These are phyloP conservation scores for Saccharomycopsis amapae DNA, from an alignment of 805 yeast genomes.

Conservation along the genomic window DNA sequence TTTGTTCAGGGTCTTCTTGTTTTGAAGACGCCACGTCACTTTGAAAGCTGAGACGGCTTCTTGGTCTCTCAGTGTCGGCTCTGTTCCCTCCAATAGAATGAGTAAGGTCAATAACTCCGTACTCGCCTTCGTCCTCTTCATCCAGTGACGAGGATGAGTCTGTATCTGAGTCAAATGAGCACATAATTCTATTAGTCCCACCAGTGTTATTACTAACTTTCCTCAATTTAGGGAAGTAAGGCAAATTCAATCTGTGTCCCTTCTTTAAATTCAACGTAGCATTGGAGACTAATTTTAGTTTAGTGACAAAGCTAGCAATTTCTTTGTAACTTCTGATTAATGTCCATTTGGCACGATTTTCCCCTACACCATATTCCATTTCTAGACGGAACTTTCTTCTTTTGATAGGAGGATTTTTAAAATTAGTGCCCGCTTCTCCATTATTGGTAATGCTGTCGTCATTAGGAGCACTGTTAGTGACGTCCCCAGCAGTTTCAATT, in stretches of 20 bases:
- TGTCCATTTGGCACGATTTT: constrained; percentile 71
- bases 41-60: background rate
- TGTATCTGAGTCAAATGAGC: constrained; percentile 7
- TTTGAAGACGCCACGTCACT: background rate
- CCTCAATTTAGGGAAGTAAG: constrained; percentile 19
- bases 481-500: background rate
- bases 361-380: constrained; percentile 86
- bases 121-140: background rate
- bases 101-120: background rate
- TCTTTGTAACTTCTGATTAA: constrained; percentile 68
- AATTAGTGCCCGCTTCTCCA: background rate
- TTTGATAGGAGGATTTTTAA: constrained; percentile 7
- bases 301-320: constrained; percentile 35
- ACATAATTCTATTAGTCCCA: no score
- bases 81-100: background rate
- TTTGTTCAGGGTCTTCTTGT: background rate
- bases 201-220: constrained; percentile 1
- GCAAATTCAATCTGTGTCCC: constrained; percentile 8
- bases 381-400: constrained; percentile 52
- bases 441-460: background rate
- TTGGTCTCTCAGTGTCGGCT: background rate
- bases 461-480: background rate
- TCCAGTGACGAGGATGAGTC: constrained; percentile 3
- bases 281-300: constrained; percentile 8
- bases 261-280: constrained; percentile 13